A percentile compares a stretch with the other conserved stretches of the same genome.
phyloP scores from a whole-genome alignment of 2,329 filamentous ascomycete genomes.

The Aspergillus pseudoglaucus region DNA sequence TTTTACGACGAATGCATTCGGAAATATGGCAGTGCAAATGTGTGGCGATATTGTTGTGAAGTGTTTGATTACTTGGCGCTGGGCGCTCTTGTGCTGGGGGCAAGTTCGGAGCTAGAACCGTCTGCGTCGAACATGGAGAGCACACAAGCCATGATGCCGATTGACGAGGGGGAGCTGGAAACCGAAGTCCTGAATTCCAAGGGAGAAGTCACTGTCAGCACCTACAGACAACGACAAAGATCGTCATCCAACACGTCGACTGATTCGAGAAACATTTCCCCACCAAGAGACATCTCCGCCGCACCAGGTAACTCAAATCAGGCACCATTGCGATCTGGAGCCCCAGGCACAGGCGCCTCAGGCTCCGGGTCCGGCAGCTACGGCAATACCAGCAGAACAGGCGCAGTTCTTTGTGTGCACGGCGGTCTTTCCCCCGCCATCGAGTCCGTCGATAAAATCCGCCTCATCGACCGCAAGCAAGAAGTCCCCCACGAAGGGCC shows the following conservation, averaged over 20 bases:
- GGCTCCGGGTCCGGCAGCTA: conserved; percentile 54
- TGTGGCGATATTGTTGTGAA: conserved; percentile 96
- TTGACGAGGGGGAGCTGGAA: conserved; percentile 68
- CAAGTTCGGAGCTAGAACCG: conserved; percentile 58
- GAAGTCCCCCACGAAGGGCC: conserved; percentile 97
- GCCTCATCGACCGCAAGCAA: conserved; percentile 90
- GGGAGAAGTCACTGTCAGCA: conserved; percentile 65
- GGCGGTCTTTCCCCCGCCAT: conserved; percentile 87
- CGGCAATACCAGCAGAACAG: conserved; percentile 49
- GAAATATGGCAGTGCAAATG: conserved; percentile 94
- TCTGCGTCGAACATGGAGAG: conserved; percentile 46
- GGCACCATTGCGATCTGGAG: conserved; percentile 54
- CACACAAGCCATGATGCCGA: conserved; percentile 45
- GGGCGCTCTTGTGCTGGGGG: conserved; percentile 84
- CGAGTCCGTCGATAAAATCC: conserved; percentile 91
- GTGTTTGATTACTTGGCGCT: conserved; percentile 95
- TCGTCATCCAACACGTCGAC: conserved; percentile 28
- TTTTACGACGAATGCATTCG: conserved; percentile 97
- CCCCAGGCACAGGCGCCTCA: conserved; percentile 73
- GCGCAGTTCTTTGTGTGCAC: conserved; percentile 90
- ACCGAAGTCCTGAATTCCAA: conserved; percentile 87
- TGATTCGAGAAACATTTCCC: conserved; percentile 32
- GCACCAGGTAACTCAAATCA: conserved; percentile 25
- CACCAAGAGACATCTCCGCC: conserved; percentile 38
- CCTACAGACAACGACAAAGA: conserved; percentile 29